phyloP scores from a whole-genome alignment of 1,284 basidiomycete species.

The Tranzscheliella williamsii region DNA sequence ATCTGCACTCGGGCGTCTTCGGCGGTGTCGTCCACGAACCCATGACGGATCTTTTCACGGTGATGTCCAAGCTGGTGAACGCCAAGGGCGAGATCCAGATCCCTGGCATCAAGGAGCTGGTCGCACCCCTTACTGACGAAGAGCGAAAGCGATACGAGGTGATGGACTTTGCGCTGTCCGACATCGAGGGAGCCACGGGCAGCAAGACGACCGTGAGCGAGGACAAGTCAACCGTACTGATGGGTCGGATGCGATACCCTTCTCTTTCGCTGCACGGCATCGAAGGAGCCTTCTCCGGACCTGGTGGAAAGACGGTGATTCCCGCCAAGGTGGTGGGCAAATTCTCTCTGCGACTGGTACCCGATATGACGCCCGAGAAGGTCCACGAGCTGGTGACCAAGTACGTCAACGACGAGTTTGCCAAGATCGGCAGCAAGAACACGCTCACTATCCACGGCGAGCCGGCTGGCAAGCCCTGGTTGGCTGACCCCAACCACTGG shows the following conservation, averaged over 20 bases:
- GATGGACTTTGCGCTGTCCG: constrained; percentile 64
- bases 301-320: constrained; percentile 84
- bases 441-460: constrained; percentile 48
- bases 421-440: constrained; percentile 59
- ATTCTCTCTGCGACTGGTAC: constrained; percentile 68
- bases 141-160: constrained; percentile 69
- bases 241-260: constrained; percentile 76
- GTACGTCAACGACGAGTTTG: constrained; percentile 54
- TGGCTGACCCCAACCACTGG: constrained; percentile 71
- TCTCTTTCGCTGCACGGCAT: constrained; percentile 93
- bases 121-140: constrained; percentile 74
- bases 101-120: constrained; percentile 88
- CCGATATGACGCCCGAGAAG: constrained; percentile 74
- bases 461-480: constrained; percentile 58
- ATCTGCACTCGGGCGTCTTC: constrained; percentile 79
- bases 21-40: constrained; percentile 62
- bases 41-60: constrained; percentile 70
- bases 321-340: constrained; percentile 80
- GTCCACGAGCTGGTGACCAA: constrained; percentile 53
- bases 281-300: constrained; percentile 84
- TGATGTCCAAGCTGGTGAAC: constrained; percentile 78
- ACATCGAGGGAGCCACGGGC: constrained; percentile 81
- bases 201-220: constrained; percentile 75
- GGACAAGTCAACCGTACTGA: constrained; percentile 82
- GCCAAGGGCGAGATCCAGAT: constrained; percentile 82